phyloP scores from a whole-genome alignment of 306 rosid genomes.

The Arachis stenosperma region DNA sequence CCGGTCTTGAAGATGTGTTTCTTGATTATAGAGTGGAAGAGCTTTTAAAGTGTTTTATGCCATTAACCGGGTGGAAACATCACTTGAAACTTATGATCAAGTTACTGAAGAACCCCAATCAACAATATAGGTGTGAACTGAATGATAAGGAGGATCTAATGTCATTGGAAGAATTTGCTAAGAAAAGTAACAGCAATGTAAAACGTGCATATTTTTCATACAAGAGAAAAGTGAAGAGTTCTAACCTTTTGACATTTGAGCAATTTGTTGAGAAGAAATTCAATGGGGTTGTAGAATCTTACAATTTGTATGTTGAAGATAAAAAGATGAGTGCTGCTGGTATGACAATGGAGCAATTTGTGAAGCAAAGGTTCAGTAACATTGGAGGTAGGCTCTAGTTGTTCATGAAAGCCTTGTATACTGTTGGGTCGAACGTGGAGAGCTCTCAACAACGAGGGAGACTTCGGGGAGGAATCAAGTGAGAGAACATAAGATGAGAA shows the following conservation, averaged over 20 bases:
- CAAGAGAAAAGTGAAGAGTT: background rate
- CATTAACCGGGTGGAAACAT: slow-evolving; percentile 37
- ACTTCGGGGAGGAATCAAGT: no score
- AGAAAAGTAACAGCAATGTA: background rate
- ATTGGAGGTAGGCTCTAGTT: slow-evolving; percentile 23
- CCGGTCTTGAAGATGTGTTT: slow-evolving; percentile 36
- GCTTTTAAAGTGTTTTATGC: slow-evolving; percentile 21
- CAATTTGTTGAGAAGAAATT: slow-evolving; percentile 38
- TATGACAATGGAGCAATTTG: slow-evolving; percentile 42
- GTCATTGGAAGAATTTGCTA: slow-evolving; percentile 45
- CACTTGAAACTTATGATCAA: slow-evolving; percentile 30
- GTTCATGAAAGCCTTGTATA: slow-evolving; percentile 36
- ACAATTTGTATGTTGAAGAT: slow-evolving; percentile 16
- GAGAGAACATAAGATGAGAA: no score
- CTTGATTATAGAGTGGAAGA: slow-evolving; percentile 32
- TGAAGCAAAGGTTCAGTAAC: slow-evolving; percentile 28
- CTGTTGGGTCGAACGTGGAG: no score
- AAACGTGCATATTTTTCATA: slow-evolving; percentile 17
- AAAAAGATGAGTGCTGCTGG: background rate
- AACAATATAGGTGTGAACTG: background rate
- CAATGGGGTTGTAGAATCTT: slow-evolving; percentile 10
- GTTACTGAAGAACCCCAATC: slow-evolving; percentile 35
- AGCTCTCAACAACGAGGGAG: no score
- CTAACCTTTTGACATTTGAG: slow-evolving; percentile 35
- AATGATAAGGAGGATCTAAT: background rate